phyloP scores from a whole-genome alignment of 1,284 basidiomycete species.

The Tranzscheliella williamsii region DNA sequence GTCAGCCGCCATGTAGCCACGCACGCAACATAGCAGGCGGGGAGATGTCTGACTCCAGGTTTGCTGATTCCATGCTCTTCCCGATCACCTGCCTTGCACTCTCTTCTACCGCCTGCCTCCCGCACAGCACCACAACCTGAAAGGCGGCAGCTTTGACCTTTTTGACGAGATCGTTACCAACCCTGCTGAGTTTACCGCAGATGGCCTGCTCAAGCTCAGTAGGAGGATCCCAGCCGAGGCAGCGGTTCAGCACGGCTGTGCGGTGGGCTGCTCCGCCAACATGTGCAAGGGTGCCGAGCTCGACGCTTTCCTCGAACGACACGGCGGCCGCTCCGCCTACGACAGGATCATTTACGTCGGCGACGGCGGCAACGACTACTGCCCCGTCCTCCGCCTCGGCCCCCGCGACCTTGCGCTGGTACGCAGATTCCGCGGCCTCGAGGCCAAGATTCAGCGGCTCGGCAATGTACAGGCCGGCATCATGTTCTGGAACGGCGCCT shows the following conservation, averaged over 20 bases:
- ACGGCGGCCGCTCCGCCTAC: slow-evolving; percentile 68
- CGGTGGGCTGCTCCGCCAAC: slow-evolving; percentile 87
- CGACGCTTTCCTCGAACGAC: slow-evolving; percentile 74
- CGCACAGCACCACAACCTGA: slow-evolving; percentile 70
- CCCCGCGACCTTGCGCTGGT: slow-evolving; percentile 55
- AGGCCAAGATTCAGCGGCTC: slow-evolving; percentile 50
- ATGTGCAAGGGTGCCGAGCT: slow-evolving; percentile 99
- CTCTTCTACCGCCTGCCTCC: too few relatives aligned
- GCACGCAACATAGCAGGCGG: too few relatives aligned
- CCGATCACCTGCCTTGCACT: too few relatives aligned
- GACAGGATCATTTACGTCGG: slow-evolving; percentile 88
- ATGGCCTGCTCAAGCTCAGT: slow-evolving; percentile 75
- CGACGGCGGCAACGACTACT: slow-evolving; percentile 94
- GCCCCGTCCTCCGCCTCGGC: slow-evolving; percentile 77
- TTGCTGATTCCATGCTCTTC: too few relatives aligned
- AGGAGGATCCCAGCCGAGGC: slow-evolving; percentile 73
- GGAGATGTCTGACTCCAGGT: too few relatives aligned
- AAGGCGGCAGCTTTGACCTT: too few relatives aligned
- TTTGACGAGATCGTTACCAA: slow-evolving; percentile 92
- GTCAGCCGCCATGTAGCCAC: slow-evolving; percentile 1
- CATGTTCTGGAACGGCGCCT: slow-evolving; percentile 58
- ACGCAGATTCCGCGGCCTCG: slow-evolving; percentile 51
- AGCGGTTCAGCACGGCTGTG: slow-evolving; percentile 77
- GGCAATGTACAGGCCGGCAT: slow-evolving; percentile 48
- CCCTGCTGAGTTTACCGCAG: slow-evolving; percentile 78